These are phyloP conservation scores for Adiantum capillusveneris DNA, from an alignment of 75 land plant species.

Conservation along the genomic window DNA sequence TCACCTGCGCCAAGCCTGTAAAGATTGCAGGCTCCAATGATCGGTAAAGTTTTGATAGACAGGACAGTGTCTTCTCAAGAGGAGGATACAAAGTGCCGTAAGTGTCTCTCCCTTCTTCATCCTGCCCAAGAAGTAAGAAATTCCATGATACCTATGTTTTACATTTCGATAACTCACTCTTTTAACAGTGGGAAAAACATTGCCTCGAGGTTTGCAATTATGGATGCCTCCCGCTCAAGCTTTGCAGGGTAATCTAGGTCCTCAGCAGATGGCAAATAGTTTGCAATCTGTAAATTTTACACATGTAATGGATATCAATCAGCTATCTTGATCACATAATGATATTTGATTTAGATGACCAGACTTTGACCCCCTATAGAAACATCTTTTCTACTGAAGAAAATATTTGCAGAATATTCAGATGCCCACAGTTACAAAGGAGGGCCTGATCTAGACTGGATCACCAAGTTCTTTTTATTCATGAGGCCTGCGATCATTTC, in stretches of 20 bases:
- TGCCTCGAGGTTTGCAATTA: not conserved
- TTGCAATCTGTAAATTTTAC: slow-evolving; percentile 50
- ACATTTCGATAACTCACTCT: no score
- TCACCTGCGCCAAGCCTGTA: slow-evolving; percentile 95
- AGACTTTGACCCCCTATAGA: no score
- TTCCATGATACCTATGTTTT: no score
- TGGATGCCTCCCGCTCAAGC: slow-evolving; percentile 39
- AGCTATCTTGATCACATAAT: no score
- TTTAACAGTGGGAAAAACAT: not conserved
- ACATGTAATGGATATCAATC: no score
- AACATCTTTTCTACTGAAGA: no score
- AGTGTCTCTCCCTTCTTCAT: slow-evolving; percentile 45
- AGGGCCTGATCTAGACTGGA: no score
- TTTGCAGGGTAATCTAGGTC: slow-evolving; percentile 92
- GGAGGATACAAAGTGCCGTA: slow-evolving; percentile 75
- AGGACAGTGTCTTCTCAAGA: slow-evolving; percentile 81
- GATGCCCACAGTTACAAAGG: no score
- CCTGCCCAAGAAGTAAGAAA: slow-evolving; percentile 22
- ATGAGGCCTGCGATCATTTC: no score
- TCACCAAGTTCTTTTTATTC: no score
- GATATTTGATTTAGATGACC: no score
- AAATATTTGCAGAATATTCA: no score
- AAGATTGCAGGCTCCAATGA: slow-evolving; percentile 85
- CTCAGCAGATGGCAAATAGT: slow-evolving; percentile 73
- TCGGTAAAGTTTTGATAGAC: slow-evolving; percentile 80